Base-by-base conservation (phyloP, 805 yeast species). In the Myxozyma vanderwaltii region DNA sequence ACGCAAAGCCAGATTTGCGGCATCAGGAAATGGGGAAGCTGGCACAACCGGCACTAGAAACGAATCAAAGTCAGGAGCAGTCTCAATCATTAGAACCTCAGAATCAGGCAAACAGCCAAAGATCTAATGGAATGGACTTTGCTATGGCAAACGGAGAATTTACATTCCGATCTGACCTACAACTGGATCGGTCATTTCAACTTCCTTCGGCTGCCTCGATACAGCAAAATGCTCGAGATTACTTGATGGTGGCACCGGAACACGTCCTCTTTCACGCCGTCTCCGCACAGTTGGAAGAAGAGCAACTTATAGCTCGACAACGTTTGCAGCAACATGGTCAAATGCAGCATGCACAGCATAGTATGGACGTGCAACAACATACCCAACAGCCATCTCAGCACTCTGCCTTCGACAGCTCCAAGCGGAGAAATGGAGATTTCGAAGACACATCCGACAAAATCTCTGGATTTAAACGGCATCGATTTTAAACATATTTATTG, bases 191-290 rank as follows among this genome's bases (percentile, higher is more conserved):
- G 53, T 44, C 63, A 24, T 39, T 44, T 15, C 54, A 50, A 26
- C 56, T 61, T 8, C 64, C 58, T 12, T 47, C 58, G 2, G 39
- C 51, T 10, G 46, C 47, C 7, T 21, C 64, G 12, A 8, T 58
- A 5, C 50, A 58, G 26, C 60, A 58, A 19, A 54, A 54, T 33
- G 26, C 59, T 3, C 26, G 62, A 27, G 64, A 61, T 23, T 49
- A 49, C 24, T 10, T 61, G 36, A 58, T 61, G 62, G 31, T 52
- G 13, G 53, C 63, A 13, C 64, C 64, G 12, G 64, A 58, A 21
- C 63, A 61, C 43, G 59, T 61, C 13, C 41, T 61, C 33, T 61
- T 61, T 24, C 58, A 55, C n/a, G 64, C 64, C n/a, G 59, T 61
- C 7, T 61, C 64, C 2, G 64, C 64, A 2, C 59, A 58, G 45